Percentiles rank a stretch among this genome's conserved stretches.
Evolutionary conservation across 1,284 basidiomycete genomes (phyloP).

Genomic region (Irpex lacteus): DNA sequence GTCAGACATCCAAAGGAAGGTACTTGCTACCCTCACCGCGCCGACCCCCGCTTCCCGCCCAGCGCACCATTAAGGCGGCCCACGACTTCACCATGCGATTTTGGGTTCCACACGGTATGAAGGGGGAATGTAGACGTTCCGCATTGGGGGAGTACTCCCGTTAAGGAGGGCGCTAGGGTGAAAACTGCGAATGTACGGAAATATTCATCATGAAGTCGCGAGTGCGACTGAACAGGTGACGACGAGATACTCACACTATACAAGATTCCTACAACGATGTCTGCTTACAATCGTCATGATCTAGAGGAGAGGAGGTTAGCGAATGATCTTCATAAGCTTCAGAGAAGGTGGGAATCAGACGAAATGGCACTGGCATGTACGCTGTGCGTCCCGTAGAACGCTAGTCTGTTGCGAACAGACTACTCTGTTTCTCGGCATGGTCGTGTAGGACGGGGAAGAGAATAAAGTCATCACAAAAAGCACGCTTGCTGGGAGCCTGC

Average conservation of each 20-base stretch:
- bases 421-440: conserved; percentile 72
- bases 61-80: conserved; percentile 66
- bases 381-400: conserved; percentile 58
- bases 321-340: not conserved
- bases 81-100: conserved; percentile 48
- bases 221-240: conserved; percentile 14
- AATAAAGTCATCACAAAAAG: conserved; percentile 63
- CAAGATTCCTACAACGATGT: not conserved
- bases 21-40: conserved; percentile 30
- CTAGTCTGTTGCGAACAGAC: conserved; percentile 72
- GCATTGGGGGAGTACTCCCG: conserved; percentile 66
- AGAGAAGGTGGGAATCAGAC: conserved; percentile 48
- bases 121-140: conserved; percentile 61
- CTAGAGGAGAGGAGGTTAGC: conserved; percentile 2
- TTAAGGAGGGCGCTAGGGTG: conserved; percentile 61
- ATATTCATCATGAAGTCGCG: conserved; percentile 47
- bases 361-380: conserved; percentile 84
- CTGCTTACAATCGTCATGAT: not conserved
- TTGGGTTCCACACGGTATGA: conserved; percentile 60
- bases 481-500: conserved; percentile 8
- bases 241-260: conserved; percentile 27
- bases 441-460: conserved; percentile 86
- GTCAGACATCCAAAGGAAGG: conserved; percentile 38
- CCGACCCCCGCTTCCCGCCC: conserved; percentile 36
- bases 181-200: conserved; percentile 76